These are phyloP conservation scores for Cyberlindnera suaveolens DNA, from an alignment of 805 yeast genomes.

Conservation along the genomic window DNA sequence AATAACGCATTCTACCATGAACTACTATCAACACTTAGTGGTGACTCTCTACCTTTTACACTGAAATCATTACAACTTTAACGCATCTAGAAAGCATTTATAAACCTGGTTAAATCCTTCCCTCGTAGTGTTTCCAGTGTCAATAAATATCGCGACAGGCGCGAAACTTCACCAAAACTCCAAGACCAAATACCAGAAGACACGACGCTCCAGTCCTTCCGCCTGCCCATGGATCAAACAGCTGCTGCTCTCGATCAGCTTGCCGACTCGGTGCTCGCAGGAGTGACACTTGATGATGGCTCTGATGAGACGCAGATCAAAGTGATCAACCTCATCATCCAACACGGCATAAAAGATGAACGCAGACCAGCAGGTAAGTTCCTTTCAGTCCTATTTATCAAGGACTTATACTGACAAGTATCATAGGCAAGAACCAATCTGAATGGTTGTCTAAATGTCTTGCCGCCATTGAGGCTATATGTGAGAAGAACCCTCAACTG, in stretches of 20 bases:
- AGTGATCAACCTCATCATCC: slow-evolving; percentile 17
- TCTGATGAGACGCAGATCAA: slow-evolving; percentile 17
- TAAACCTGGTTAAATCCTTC: too few relatives aligned
- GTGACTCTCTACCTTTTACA: too few relatives aligned
- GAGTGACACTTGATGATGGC: slow-evolving; percentile 10
- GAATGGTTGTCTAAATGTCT: slow-evolving; percentile 17
- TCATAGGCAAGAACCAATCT: slow-evolving; percentile 1
- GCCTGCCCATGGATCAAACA: slow-evolving; percentile 4
- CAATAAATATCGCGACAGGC: too few relatives aligned
- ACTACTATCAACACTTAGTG: too few relatives aligned
- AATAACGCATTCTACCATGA: too few relatives aligned
- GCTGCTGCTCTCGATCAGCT: slow-evolving; percentile 16
- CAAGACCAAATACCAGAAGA: too few relatives aligned
- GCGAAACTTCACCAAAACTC: too few relatives aligned
- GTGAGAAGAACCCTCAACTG: slow-evolving; percentile 16
- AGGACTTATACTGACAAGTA: neutral
- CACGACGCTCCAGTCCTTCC: too few relatives aligned
- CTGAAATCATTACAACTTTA: too few relatives aligned
- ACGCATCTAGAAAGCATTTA: too few relatives aligned
- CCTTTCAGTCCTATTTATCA: neutral
- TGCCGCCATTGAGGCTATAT: slow-evolving; percentile 18
- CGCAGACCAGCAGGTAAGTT: slow-evolving; percentile 9
- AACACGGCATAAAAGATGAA: slow-evolving; percentile 16
- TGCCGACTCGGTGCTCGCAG: slow-evolving; percentile 11
- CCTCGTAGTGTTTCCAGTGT: too few relatives aligned